Evolutionary conservation across 805 yeast species (phyloP).

Genomic region (Kuraishia borneana): DNA sequence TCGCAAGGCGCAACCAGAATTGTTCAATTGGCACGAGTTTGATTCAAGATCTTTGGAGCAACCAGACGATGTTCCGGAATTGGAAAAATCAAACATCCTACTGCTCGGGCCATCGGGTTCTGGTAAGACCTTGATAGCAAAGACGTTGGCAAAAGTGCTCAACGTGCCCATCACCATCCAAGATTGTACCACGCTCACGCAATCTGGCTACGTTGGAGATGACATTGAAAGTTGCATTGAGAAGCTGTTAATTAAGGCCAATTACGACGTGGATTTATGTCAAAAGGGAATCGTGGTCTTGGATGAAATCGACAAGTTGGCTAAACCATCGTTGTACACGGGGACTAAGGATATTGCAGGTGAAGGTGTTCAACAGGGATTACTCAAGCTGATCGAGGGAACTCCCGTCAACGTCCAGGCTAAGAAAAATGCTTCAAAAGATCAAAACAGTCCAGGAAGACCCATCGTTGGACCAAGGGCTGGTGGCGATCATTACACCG

Average conservation of each 20-base stretch:
- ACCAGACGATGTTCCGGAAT: conserved; percentile 27
- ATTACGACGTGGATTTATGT: conserved; percentile 37
- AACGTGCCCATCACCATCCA: conserved; percentile 49
- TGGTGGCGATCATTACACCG: conserved; percentile 27
- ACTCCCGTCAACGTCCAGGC: conserved; percentile 34
- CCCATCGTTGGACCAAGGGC: not conserved
- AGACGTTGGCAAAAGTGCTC: conserved; percentile 37
- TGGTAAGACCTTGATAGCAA: conserved; percentile 48
- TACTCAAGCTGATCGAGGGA: conserved; percentile 47
- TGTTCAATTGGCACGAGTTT: conserved; percentile 2
- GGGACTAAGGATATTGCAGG: conserved; percentile 52
- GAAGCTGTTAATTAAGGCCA: conserved; percentile 36
- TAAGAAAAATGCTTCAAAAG: conserved; percentile 8
- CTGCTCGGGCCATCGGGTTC: conserved; percentile 53
- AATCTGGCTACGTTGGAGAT: conserved; percentile 57
- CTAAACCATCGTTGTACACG: conserved; percentile 32
- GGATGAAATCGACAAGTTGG: conserved; percentile 48
- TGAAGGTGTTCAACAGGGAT: conserved; percentile 55
- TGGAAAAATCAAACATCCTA: conserved; percentile 45
- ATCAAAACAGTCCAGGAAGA: not conserved
- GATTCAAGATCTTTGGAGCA: conserved; percentile 7
- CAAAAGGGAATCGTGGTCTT: conserved; percentile 49
- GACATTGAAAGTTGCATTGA: conserved; percentile 50
- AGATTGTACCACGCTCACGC: conserved; percentile 52
- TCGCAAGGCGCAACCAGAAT: conserved; percentile 4